phyloP scores from a whole-genome alignment of 805 yeast genomes.

The Candida palmyrensis region DNA sequence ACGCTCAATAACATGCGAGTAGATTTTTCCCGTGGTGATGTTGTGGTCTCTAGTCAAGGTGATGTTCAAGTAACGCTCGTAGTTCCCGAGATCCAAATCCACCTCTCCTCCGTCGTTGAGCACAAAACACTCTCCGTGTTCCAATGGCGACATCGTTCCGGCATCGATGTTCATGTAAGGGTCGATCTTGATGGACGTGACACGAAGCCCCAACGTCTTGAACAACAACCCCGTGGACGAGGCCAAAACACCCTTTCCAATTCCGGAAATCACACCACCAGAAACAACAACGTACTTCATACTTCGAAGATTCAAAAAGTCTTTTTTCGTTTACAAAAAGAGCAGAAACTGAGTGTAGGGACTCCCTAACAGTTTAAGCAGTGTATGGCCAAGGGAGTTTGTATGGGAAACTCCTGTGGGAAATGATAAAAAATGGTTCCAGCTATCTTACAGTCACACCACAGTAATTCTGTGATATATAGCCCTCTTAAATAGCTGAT shows the following conservation, averaged over 20 bases:
- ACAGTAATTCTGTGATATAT: slow-evolving; percentile 10
- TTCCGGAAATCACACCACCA: slow-evolving; percentile 99
- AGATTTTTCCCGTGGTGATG: slow-evolving; percentile 97
- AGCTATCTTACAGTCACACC: slow-evolving; percentile 5
- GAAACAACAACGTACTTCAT: slow-evolving; percentile 99
- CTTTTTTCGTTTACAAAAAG: slow-evolving; percentile 1
- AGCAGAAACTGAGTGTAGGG: slow-evolving; percentile 1
- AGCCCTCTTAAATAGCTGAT: slow-evolving; percentile 38
- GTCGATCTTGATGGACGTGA: slow-evolving; percentile 96
- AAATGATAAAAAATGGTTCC: neutral
- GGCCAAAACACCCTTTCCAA: slow-evolving; percentile 98
- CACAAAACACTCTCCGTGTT: slow-evolving; percentile 98
- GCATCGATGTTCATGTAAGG: slow-evolving; percentile 99
- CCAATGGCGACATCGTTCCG: slow-evolving; percentile 99
- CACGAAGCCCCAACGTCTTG: slow-evolving; percentile 91
- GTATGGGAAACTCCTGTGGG: neutral
- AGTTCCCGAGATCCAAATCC: slow-evolving; percentile 95
- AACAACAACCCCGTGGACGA: slow-evolving; percentile 93
- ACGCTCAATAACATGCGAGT: slow-evolving; percentile 86
- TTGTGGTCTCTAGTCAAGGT: slow-evolving; percentile 92
- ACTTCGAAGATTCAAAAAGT: slow-evolving; percentile 9
- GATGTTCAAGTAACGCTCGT: slow-evolving; percentile 92
- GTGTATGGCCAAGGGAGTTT: too few relatives aligned
- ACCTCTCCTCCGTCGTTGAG: slow-evolving; percentile 99
- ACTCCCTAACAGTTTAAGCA: too few relatives aligned